phyloP scores from a whole-genome alignment of 139 green algal species.

The Astrephomene gubernaculifera region DNA sequence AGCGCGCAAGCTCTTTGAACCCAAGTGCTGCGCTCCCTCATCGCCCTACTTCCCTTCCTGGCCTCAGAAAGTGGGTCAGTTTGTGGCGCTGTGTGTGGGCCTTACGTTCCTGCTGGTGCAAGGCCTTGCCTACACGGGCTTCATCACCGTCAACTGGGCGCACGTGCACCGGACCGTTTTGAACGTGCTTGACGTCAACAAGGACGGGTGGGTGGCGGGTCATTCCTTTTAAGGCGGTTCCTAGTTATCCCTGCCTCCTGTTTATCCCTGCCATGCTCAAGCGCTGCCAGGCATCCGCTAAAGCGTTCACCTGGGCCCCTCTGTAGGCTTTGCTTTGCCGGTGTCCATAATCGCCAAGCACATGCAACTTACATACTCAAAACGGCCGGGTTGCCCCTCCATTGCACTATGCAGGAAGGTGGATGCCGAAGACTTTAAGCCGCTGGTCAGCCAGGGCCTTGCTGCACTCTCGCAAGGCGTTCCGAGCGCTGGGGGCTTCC shows the following conservation, averaged over 20 bases:
- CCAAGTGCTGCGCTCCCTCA: no score
- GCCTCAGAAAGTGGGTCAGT: constrained; percentile 40
- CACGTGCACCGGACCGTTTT: constrained; percentile 34
- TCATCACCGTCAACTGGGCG: constrained; percentile 55
- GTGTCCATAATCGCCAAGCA: no score
- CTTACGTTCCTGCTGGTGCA: constrained; percentile 40
- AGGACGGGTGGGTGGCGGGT: constrained; percentile 32
- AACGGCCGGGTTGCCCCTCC: neutral
- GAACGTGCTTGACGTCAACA: constrained; percentile 44
- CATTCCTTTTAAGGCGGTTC: no score
- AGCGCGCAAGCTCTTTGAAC: no score
- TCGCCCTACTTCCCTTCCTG: neutral
- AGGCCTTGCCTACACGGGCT: constrained; percentile 50
- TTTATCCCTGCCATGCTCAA: no score
- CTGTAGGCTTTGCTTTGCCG: no score
- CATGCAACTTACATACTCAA: no score
- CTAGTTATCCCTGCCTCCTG: no score
- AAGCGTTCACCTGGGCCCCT: no score
- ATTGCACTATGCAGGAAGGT: constrained; percentile 23
- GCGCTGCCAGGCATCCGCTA: no score
- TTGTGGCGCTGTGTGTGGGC: constrained; percentile 32
- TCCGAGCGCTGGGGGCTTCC: constrained; percentile 26
- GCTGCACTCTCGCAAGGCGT: constrained; percentile 21
- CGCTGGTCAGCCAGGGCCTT: constrained; percentile 1
- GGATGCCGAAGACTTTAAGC: constrained; percentile 40